These are phyloP conservation scores for Eruca vesicaria DNA, from an alignment of 441 rosid genomes.

Conservation along the genomic window DNA sequence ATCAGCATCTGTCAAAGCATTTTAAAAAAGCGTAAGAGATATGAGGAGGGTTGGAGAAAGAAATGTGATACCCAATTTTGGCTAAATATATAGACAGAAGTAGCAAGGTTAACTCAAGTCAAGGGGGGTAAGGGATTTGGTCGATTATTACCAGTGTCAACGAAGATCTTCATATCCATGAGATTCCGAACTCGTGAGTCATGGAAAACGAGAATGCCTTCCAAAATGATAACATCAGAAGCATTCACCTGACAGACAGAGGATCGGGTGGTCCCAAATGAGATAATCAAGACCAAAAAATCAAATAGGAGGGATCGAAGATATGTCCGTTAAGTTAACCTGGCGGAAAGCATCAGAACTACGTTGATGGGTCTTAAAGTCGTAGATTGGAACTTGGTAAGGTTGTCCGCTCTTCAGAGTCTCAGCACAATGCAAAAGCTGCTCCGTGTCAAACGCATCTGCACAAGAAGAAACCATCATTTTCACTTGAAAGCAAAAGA, in stretches of 20 bases:
- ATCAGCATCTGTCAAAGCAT: conserved; percentile 77
- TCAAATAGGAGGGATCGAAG: not conserved
- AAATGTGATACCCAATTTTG: not conserved
- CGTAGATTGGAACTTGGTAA: conserved; percentile 88
- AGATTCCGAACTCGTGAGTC: conserved; percentile 83
- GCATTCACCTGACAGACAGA: conserved; percentile 92
- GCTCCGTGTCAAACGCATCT: conserved; percentile 99
- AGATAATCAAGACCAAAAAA: no score
- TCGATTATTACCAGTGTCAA: conserved; percentile 67
- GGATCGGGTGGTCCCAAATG: no score
- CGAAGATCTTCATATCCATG: conserved; percentile 96
- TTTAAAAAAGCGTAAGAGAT: conserved; percentile 13
- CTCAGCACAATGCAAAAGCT: conserved; percentile 80
- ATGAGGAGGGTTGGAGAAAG: conserved; percentile 2
- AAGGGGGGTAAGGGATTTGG: no score
- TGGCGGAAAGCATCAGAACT: conserved; percentile 84
- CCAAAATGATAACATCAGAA: conserved; percentile 95
- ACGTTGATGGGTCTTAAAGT: conserved; percentile 87
- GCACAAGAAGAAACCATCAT: not conserved
- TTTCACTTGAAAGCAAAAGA: no score
- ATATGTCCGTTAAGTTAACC: conserved; percentile 38
- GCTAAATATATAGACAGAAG: not conserved
- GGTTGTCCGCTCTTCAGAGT: conserved; percentile 74
- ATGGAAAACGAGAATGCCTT: conserved; percentile 95
- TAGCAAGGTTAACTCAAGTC: no score